phyloP scores from a whole-genome alignment of 805 yeast species.

The Komagataella ulmi region DNA sequence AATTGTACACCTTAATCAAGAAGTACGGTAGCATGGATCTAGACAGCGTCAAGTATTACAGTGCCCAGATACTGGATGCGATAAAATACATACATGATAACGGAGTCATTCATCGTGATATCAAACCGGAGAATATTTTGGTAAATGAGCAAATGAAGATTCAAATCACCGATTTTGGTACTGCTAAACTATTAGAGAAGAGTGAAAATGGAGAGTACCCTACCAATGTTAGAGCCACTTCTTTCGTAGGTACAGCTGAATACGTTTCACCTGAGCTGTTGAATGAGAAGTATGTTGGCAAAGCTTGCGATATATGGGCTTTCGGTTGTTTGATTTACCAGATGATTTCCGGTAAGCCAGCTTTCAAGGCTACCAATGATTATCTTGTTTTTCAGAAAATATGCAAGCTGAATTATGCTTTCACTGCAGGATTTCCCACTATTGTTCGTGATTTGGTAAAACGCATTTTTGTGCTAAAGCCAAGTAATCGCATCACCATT shows the following conservation, averaged over 20 bases:
- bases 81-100: slow-evolving; percentile 56
- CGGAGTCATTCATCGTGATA: slow-evolving; percentile 70
- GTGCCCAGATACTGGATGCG: slow-evolving; percentile 66
- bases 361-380: slow-evolving; percentile 75
- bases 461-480: slow-evolving; percentile 49
- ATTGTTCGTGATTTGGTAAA: slow-evolving; percentile 61
- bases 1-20: slow-evolving; percentile 52
- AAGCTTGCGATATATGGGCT: slow-evolving; percentile 51
- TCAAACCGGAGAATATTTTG: slow-evolving; percentile 73
- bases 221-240: slow-evolving; percentile 53
- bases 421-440: slow-evolving; percentile 75
- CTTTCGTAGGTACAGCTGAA: slow-evolving; percentile 81
- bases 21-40: slow-evolving; percentile 61
- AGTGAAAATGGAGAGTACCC: slow-evolving; percentile 44
- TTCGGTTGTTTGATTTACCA: slow-evolving; percentile 47
- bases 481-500: slow-evolving; percentile 48
- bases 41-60: slow-evolving; percentile 51
- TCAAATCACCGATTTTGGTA: slow-evolving; percentile 75
- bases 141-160: slow-evolving; percentile 47
- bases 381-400: slow-evolving; percentile 74
- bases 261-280: slow-evolving; percentile 73
- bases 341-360: slow-evolving; percentile 59
- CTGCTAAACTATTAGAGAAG: slow-evolving; percentile 60
- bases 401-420: slow-evolving; percentile 68
- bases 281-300: slow-evolving; percentile 56